These are phyloP conservation scores for Saturnispora bothae DNA, from an alignment of 805 yeast genomes.

Conservation along the genomic window DNA sequence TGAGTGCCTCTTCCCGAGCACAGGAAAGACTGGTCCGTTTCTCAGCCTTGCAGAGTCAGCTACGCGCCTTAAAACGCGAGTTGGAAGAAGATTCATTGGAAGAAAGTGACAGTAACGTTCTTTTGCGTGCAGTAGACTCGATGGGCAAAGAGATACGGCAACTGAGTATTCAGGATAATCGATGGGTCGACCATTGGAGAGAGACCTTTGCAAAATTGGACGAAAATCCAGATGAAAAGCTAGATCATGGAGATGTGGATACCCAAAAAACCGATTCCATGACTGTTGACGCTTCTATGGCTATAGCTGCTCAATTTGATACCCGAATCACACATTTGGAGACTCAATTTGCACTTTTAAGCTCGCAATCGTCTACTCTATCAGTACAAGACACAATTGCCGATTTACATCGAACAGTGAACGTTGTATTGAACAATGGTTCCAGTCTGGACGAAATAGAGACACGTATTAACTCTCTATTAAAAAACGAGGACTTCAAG, in stretches of 20 bases:
- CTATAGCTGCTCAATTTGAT: conserved; percentile 6
- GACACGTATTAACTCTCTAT: conserved; percentile 10
- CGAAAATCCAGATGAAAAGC: neutral
- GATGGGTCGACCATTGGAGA: conserved; percentile 11
- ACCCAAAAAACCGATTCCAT: no score
- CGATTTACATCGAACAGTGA: conserved; percentile 19
- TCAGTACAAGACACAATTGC: conserved; percentile 19
- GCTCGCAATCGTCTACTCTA: neutral
- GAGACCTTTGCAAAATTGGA: neutral
- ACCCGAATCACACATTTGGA: conserved; percentile 14
- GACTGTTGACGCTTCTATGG: neutral
- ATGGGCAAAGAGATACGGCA: conserved; percentile 2
- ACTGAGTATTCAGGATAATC: conserved; percentile 2
- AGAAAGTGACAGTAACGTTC: neutral
- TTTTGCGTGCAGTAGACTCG: conserved; percentile 4
- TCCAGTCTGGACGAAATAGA: conserved; percentile 14
- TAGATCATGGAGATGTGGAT: neutral
- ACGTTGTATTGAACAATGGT: no score
- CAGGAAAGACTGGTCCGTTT: conserved; percentile 8
- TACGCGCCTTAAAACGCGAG: conserved; percentile 10
- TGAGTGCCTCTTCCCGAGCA: neutral
- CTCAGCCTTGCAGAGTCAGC: conserved; percentile 9
- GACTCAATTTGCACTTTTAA: conserved; percentile 1
- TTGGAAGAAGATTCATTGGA: conserved; percentile 8
- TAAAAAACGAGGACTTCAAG: no score